Percentiles rank a stretch among this genome's conserved stretches.
Conservation (phyloP, 1,284 basidiomycete genomes). For the Leccinum fallax region DNA sequence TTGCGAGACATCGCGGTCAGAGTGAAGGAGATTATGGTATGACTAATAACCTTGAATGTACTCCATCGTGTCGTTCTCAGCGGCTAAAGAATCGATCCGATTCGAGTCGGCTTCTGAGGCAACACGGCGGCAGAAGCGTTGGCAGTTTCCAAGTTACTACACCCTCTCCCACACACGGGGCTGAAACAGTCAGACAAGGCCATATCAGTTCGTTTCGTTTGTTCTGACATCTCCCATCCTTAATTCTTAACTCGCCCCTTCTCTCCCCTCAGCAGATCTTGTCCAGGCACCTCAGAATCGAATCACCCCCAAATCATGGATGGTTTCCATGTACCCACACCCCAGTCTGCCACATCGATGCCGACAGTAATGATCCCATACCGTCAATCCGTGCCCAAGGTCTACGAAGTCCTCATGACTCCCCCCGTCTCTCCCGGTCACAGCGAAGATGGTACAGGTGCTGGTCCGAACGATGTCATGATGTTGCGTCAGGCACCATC, state of each 20-base stretch:
- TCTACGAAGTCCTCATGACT: slow-evolving; percentile 51
- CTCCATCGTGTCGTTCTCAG: not conserved
- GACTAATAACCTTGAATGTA: not conserved
- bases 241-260: not conserved
- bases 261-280: not conserved
- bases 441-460: slow-evolving; percentile 36
- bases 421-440: slow-evolving; percentile 61
- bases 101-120: slow-evolving; percentile 10
- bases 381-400: slow-evolving; percentile 20
- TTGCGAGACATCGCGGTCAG: slow-evolving; percentile 30
- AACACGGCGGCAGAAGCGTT: slow-evolving; percentile 6
- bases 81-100: slow-evolving; percentile 4
- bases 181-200: not conserved
- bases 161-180: not conserved
- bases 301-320: slow-evolving; percentile 24
- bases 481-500: slow-evolving; percentile 34
- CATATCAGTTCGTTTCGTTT: slow-evolving; percentile 7
- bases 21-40: slow-evolving; percentile 2
- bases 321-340: slow-evolving; percentile 24
- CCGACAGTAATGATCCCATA: slow-evolving; percentile 20
- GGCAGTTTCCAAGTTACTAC: not conserved
- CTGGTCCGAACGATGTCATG: slow-evolving; percentile 27
- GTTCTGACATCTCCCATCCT: not conserved
- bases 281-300: not conserved
- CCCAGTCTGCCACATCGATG: slow-evolving; percentile 18